Base-by-base conservation (phyloP, 768 basidiomycete genomes). In the Solioccasus polychromus region DNA sequence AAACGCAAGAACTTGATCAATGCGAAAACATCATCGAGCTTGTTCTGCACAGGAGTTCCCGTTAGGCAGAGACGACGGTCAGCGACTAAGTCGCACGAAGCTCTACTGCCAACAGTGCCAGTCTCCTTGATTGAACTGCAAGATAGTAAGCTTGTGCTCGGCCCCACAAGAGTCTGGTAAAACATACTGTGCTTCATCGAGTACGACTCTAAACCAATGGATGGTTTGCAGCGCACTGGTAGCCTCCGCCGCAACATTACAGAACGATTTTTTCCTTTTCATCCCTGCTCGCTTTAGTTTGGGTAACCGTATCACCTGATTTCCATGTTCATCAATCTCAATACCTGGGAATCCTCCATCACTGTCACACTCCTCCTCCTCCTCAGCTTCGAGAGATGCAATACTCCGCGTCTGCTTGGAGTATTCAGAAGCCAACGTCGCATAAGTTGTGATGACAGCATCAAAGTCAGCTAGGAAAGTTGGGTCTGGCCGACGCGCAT, bases 21-120 rank as follows among this genome's bases (percentile, higher is more conserved):
- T 5, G 96, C 96, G 66, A 87, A 98, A 39, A 99, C 87, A 61
- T 99, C 96, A 69, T 98, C 96, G 42, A 98, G 80, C 68, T 95
- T 96, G 75, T 99, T 99, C 71, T 99, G 96, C 29, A 99, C 92
- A 1, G 96, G 96, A 8, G 96, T 99, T 45, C 96, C 96, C n/a
- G 94, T 94, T 31, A 99, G 73, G 65, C 92, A 94, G 34, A 97
- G 73, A 14, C 96, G 83, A 42, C 96, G 83, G 61, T 97, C 91
- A 14, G 96, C 92, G 66, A 87, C 79, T 39, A 99, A 78, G 64
- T 96, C 93, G 67, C 96, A 98, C 11, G 88, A 93, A 7, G 96
- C 96, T 45, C 91, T 83, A 51, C 93, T 92, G 35, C 88, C 94
- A 34, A 98, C 91, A 2, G 96, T 99, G 19, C 80, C 78, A 6